Conservation (phyloP, 2,329 filamentous ascomycete species). For the Uncinocarpus reesii region DNA sequence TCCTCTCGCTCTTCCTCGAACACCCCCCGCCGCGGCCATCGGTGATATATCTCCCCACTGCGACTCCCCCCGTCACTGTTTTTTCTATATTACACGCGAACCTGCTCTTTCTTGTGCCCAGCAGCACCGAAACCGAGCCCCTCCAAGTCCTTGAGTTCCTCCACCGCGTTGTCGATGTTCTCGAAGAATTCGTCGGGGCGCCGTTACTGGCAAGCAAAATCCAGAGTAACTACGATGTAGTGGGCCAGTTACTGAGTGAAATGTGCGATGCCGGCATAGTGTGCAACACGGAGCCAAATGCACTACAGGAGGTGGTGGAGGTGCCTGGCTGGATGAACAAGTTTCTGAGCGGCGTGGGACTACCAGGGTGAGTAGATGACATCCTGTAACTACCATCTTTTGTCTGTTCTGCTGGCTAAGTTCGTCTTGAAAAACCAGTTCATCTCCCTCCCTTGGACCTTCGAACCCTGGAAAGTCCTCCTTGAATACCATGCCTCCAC, state of each 20-base stretch:
- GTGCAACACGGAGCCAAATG: slow-evolving; percentile 85
- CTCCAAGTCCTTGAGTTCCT: slow-evolving; percentile 88
- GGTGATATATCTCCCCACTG: slow-evolving; percentile 71
- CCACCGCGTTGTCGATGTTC: slow-evolving; percentile 79
- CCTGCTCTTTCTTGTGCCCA: slow-evolving; percentile 72
- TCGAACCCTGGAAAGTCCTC: slow-evolving; percentile 34
- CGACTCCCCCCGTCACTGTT: slow-evolving; percentile 74
- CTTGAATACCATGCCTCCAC: slow-evolving; percentile 24
- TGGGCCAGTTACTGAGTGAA: slow-evolving; percentile 83
- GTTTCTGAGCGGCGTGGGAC: slow-evolving; percentile 71
- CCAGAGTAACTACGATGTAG: slow-evolving; percentile 82
- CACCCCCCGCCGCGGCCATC: slow-evolving; percentile 73
- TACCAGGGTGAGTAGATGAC: slow-evolving; percentile 54
- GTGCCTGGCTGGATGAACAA: slow-evolving; percentile 85
- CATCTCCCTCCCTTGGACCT: slow-evolving; percentile 34
- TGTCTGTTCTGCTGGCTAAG: not conserved
- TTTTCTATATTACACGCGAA: slow-evolving; percentile 83
- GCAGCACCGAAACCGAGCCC: slow-evolving; percentile 78
- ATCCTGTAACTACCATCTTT: not conserved
- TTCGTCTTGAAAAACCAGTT: slow-evolving; percentile 22
- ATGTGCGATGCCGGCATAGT: slow-evolving; percentile 94
- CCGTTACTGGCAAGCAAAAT: slow-evolving; percentile 79
- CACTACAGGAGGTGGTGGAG: slow-evolving; percentile 80
- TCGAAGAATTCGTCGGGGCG: slow-evolving; percentile 88
- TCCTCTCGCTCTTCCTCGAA: slow-evolving; percentile 78